phyloP scores from a whole-genome alignment of 306 rosid species.

The Casuarina cunninghamiana region DNA sequence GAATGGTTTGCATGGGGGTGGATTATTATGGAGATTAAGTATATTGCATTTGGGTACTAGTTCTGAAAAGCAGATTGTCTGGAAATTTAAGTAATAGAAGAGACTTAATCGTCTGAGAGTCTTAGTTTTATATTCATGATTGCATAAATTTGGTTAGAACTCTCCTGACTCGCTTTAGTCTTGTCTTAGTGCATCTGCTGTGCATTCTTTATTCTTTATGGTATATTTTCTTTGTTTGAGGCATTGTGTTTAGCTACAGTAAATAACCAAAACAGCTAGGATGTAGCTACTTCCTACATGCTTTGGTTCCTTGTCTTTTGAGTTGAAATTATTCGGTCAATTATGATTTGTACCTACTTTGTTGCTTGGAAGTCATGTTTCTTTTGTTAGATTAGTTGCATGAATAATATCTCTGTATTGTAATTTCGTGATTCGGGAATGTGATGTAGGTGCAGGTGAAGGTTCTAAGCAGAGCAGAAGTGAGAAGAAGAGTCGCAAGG shows the following conservation, averaged over 20 bases:
- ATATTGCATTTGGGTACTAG: not conserved
- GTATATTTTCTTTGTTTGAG: not conserved
- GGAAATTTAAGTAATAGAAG: not conserved
- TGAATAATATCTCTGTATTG: not conserved
- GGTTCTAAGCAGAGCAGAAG: conserved; percentile 96
- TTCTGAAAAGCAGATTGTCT: not conserved
- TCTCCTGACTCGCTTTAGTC: not conserved
- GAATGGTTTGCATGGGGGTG: not conserved
- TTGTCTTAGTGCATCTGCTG: not conserved
- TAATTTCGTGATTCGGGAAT: conserved; percentile 8
- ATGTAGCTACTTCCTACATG: not conserved
- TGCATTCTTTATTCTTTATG: not conserved
- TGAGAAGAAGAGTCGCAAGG: conserved; percentile 97
- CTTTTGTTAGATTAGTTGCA: not conserved
- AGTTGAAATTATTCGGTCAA: not conserved
- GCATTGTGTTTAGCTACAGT: not conserved
- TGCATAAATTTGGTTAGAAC: not conserved
- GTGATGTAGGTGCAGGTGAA: conserved; percentile 55
- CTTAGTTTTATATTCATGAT: too few species aligned
- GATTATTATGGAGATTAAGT: not conserved
- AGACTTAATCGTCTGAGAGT: not conserved
- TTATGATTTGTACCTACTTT: not conserved
- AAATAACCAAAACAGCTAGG: not conserved
- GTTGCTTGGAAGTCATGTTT: not conserved
- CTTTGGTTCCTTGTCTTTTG: not conserved